Percentiles rank a stretch among this genome's conserved stretches.
These are phyloP conservation scores for Penicillium canariense DNA, from an alignment of 495 filamentous ascomycete genomes.

Conservation along the genomic window DNA sequence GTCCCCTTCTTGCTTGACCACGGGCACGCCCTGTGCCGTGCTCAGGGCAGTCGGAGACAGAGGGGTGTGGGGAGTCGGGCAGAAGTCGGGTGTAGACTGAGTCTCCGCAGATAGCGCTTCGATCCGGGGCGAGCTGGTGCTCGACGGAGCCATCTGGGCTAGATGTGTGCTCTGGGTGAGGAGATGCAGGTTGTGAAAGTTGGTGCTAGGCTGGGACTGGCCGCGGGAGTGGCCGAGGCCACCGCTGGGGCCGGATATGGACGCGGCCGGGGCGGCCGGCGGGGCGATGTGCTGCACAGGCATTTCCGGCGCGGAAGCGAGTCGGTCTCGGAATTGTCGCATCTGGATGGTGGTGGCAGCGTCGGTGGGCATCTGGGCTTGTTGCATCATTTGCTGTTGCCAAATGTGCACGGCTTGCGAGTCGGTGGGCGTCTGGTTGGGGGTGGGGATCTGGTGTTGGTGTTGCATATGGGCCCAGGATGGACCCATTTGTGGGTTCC, in stretches of 20 bases:
- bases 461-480: conserved; percentile 31
- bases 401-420: conserved; percentile 26
- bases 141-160: conserved; percentile 14
- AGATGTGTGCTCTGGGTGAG: conserved; percentile 27
- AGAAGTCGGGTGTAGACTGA: conserved; percentile 37
- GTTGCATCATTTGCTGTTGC: conserved; percentile 36
- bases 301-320: conserved; percentile 40
- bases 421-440: conserved; percentile 25
- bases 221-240: conserved; percentile 26
- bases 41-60: conserved; percentile 29
- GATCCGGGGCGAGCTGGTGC: conserved; percentile 21
- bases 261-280: conserved; percentile 12
- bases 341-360: conserved; percentile 24
- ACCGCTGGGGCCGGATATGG: conserved; percentile 20
- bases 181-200: conserved; percentile 25
- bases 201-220: conserved; percentile 25
- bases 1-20: conserved; percentile 16
- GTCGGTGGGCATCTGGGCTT: conserved; percentile 22
- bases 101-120: conserved; percentile 30
- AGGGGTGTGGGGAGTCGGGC: conserved; percentile 39
- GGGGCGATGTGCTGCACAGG: conserved; percentile 25
- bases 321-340: conserved; percentile 39
- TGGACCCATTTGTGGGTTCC: conserved; percentile 18
- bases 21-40: conserved; percentile 1
- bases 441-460: conserved; percentile 26